Conservation (phyloP, 768 basidiomycete species). For the Lactifluus echinatus region DNA sequence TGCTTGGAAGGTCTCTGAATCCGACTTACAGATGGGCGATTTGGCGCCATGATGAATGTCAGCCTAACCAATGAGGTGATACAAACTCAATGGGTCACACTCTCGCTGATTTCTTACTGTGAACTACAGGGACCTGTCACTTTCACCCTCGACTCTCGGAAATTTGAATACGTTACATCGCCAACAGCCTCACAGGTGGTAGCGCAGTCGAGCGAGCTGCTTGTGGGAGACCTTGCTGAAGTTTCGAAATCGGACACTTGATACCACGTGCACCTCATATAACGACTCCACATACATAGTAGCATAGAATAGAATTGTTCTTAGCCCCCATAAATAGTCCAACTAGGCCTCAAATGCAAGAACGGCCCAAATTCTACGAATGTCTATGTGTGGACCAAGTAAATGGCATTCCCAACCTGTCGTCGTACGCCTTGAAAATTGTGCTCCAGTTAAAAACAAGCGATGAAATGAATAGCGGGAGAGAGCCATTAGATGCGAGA, state of each 20-base stretch:
- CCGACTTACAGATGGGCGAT: slow-evolving; percentile 62
- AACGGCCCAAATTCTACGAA: not conserved
- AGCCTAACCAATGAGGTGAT: slow-evolving; percentile 76
- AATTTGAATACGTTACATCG: slow-evolving; percentile 51
- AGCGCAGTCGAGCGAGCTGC: not conserved
- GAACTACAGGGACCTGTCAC: slow-evolving; percentile 67
- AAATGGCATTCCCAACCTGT: not conserved
- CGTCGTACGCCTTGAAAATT: too few species aligned
- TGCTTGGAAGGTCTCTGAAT: slow-evolving; percentile 13
- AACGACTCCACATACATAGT: not conserved
- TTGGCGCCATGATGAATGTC: slow-evolving; percentile 96
- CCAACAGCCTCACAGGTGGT: not conserved
- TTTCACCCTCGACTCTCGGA: slow-evolving; percentile 75
- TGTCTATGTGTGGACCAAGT: not conserved
- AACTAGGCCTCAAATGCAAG: not conserved
- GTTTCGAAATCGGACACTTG: not conserved
- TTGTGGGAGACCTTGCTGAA: not conserved
- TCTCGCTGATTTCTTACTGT: slow-evolving; percentile 8
- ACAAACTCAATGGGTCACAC: slow-evolving; percentile 16
- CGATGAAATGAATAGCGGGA: not conserved
- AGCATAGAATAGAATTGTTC: not conserved
- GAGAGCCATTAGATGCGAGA: not conserved
- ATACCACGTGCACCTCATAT: not conserved
- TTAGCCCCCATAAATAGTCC: not conserved
- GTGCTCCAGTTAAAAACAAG: not conserved